Evolutionary conservation across 306 rosid genomes (phyloP).

Genomic region (Nissolia schottii): DNA sequence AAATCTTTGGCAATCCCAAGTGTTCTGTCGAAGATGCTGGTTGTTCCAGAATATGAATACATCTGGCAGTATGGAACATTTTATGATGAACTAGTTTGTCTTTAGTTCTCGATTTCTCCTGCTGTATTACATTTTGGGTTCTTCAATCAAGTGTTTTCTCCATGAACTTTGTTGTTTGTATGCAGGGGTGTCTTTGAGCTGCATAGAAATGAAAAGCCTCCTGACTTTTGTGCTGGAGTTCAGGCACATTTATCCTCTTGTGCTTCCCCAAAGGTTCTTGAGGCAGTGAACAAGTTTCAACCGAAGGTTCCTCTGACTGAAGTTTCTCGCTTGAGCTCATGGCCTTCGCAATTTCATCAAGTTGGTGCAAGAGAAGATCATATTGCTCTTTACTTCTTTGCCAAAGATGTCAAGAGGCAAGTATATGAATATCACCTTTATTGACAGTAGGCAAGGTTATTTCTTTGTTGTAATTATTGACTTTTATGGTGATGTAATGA

Average conservation of each 20-base stretch:
- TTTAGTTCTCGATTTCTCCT: conserved; percentile 13
- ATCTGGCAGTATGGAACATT: conserved; percentile 77
- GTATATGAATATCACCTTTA: conserved; percentile 5
- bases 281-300: conserved; percentile 57
- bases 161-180: conserved; percentile 25
- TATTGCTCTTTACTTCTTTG: conserved; percentile 95
- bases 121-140: background rate
- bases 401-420: conserved; percentile 76
- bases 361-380: conserved; percentile 75
- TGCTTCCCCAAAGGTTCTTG: conserved; percentile 81
- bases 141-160: conserved; percentile 8
- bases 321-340: conserved; percentile 75
- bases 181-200: conserved; percentile 90
- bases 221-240: conserved; percentile 58
- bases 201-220: conserved; percentile 55
- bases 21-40: conserved; percentile 37
- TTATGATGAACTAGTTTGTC: conserved; percentile 23
- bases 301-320: conserved; percentile 56
- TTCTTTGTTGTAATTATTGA: background rate
- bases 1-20: conserved; percentile 34
- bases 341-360: conserved; percentile 87
- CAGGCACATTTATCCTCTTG: conserved; percentile 91
- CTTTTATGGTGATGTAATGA: conserved; percentile 12
- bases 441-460: background rate
- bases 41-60: conserved; percentile 80